A percentile compares a stretch with the other conserved stretches of the same genome.
These are phyloP conservation scores for Pythium biforme DNA, from an alignment of 352 stramenopile species.

Conservation along the genomic window DNA sequence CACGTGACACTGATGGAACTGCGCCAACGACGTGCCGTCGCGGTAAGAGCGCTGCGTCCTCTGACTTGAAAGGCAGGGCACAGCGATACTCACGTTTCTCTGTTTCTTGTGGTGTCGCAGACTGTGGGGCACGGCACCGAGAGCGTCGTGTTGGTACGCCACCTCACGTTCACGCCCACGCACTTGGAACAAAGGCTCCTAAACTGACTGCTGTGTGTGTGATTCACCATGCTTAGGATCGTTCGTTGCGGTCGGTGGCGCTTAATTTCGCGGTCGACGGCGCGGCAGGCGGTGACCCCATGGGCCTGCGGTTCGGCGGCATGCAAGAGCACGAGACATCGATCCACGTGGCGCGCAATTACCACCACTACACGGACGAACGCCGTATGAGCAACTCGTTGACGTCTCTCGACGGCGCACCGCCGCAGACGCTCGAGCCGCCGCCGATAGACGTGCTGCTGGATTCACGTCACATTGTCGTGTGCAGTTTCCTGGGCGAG, in stretches of 20 bases:
- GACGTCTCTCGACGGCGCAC: conserved; percentile 19
- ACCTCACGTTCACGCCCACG: not conserved
- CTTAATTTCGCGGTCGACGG: conserved; percentile 31
- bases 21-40: conserved; percentile 8
- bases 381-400: conserved; percentile 28
- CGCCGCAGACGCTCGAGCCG: conserved; percentile 34
- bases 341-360: conserved; percentile 18
- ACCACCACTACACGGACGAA: conserved; percentile 21
- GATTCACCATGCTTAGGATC: conserved; percentile 37
- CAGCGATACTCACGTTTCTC: not conserved
- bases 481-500: conserved; percentile 84
- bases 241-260: conserved; percentile 55
- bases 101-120: conserved; percentile 19
- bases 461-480: conserved; percentile 67
- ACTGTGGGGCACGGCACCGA: conserved; percentile 34
- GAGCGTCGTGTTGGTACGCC: conserved; percentile 47
- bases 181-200: not conserved
- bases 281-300: not conserved
- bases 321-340: conserved; percentile 33
- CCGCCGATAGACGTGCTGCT: conserved; percentile 62
- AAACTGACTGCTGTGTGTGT: not conserved
- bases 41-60: too few species aligned
- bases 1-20: not conserved
- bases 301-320: conserved; percentile 6
- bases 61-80: not conserved